Evolutionary conservation across 352 stramenopile genomes (phyloP).

Genomic region (Globisporangium recalcitrans): DNA sequence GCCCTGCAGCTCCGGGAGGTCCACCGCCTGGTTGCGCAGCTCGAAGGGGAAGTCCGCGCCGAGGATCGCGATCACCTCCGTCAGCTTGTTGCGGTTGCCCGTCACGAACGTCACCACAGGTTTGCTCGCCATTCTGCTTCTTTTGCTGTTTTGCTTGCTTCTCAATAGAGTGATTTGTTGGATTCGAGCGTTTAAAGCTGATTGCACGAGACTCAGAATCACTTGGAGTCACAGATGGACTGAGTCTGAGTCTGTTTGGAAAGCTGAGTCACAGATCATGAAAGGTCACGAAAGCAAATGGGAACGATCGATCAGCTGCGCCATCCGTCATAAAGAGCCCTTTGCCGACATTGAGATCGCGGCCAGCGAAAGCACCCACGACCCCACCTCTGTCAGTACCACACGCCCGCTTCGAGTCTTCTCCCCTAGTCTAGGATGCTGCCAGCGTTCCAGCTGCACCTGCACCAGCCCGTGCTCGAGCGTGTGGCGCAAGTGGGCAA

Average conservation of each 20-base stretch:
- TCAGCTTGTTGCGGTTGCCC: slow-evolving; percentile 84
- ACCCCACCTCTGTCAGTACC: background rate
- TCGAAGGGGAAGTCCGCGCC: slow-evolving; percentile 87
- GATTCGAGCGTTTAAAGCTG: background rate
- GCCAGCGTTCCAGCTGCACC: slow-evolving; percentile 74
- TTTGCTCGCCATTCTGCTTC: slow-evolving; percentile 22
- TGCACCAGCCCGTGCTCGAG: slow-evolving; percentile 75
- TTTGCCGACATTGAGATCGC: background rate
- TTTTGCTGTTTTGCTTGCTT: background rate
- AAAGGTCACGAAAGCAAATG: slow-evolving; percentile 11
- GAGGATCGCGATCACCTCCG: slow-evolving; percentile 79
- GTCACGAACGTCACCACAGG: slow-evolving; percentile 65
- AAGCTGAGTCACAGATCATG: background rate
- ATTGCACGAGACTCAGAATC: background rate
- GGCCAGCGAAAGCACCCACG: no score
- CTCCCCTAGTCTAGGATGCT: slow-evolving; percentile 35
- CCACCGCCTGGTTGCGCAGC: slow-evolving; percentile 89
- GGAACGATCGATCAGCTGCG: background rate
- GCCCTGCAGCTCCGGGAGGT: slow-evolving; percentile 97
- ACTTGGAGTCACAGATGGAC: background rate
- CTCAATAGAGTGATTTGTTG: background rate
- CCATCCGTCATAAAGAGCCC: background rate
- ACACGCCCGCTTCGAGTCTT: background rate
- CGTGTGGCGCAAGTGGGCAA: slow-evolving; percentile 70
- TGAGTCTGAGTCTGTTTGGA: background rate